Base-by-base conservation (phyloP, 371 early-diverging fungal genomes). In the Choanephora cucurbitarum region DNA sequence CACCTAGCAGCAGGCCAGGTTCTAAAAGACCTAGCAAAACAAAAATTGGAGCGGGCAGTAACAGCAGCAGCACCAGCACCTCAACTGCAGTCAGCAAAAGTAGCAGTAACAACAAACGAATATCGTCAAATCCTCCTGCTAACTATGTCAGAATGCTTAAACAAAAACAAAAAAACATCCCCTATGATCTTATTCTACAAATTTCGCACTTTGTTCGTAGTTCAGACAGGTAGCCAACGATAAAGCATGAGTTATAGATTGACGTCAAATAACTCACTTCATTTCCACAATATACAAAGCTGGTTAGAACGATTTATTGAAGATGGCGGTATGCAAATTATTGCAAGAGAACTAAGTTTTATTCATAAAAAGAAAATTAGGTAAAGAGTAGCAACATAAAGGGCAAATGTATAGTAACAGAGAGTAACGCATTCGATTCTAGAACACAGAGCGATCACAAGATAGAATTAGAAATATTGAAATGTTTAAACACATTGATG, bases 401-500 rank as follows among this genome's bases (percentile, higher is more conserved):
- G 22, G 32, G 1, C 2, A n/a, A 2, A 22, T 18, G 39, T 18
- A 21, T 24, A 31, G 33, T 15, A 1, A 28, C 39, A 31, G 9
- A 43, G 18, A 31, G 28, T 28, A 19, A 42, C 18, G 3, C 24
- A 18, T 19, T 40, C 10, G n/a, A 41, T 18, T 7, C 14, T 49
- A 85, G 91, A 62, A 74, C 79, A 45, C 85, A 88, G 55, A 73
- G 72, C 21, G 89, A 89, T 60, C 70, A 86, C 24, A 73, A 85
- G 43, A 84, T 89, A 69, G 93, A 92, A 67, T 71, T 87, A 23
- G 93, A 91, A 67, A 87, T 92, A 55, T 79, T 91, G 44, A 89
- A 87, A 66, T 91, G 91, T 58, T 72, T 92, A 49, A 88, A 90
- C 52, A 79, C 87, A 3, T 62, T 92, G 21, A 77, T 91, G 60